Conservation (phyloP, 306 rosid genomes). For the Fagus sylvatica region DNA sequence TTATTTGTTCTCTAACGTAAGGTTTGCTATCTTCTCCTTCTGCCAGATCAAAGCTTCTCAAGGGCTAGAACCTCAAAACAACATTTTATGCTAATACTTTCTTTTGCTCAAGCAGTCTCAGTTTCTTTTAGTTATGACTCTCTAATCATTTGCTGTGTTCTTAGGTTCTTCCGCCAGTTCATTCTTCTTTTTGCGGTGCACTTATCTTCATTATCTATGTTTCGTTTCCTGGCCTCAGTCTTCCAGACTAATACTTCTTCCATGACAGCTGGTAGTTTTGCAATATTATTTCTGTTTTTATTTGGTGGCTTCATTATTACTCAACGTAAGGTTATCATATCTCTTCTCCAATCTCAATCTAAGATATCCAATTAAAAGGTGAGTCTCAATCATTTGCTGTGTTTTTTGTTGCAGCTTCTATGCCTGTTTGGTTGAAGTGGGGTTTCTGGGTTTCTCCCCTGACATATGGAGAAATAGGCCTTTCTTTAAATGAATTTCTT, state of each 20-base stretch:
- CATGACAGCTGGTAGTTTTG: conserved; percentile 24
- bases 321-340: conserved; percentile 26
- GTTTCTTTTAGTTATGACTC: neutral
- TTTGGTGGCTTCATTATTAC: conserved; percentile 38
- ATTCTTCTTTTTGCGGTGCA: conserved; percentile 32
- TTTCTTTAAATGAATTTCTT: conserved; percentile 34
- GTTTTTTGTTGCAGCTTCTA: conserved; percentile 31
- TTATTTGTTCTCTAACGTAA: no score
- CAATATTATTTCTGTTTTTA: conserved; percentile 13
- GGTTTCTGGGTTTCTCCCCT: conserved; percentile 38
- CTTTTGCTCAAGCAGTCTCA: neutral
- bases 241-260: conserved; percentile 25
- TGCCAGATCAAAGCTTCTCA: no score
- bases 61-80: no score
- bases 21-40: no score
- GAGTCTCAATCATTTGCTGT: neutral
- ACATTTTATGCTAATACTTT: neutral
- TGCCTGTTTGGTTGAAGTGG: conserved; percentile 41
- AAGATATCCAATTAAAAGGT: neutral
- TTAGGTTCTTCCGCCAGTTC: conserved; percentile 43
- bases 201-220: conserved; percentile 37
- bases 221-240: conserved; percentile 36
- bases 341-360: neutral
- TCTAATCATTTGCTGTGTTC: neutral
- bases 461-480: conserved; percentile 36